Base-by-base conservation (phyloP, 768 basidiomycete species). In the Tylopilus felleus region DNA sequence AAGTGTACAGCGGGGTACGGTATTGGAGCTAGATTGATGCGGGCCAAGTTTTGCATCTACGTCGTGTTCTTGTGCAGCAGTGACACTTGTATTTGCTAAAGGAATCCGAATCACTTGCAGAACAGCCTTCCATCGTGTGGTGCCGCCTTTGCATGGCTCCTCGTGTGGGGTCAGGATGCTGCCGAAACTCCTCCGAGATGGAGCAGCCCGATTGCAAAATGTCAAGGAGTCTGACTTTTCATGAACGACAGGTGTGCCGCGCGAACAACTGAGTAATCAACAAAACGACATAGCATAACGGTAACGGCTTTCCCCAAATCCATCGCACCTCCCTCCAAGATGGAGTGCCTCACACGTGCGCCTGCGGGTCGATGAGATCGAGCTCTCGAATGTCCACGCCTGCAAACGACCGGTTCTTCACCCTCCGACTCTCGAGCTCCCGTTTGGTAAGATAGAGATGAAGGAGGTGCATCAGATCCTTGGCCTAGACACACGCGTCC, bases 1-100 rank as follows among this genome's bases (percentile, higher is more conserved):
- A 58, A 92, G 89, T 65, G 89, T 93, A 25, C 89, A 91, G 62
- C 83, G 89, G 19, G 90, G 90, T 49, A 90, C 88, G 19, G 82
- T 89, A 56, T 74, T 92, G 61, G 90, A 93, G 68, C 80, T 90
- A 66, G 87, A 90, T 65, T 89, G 68, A 69, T 36, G 16, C 25
- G 14, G 45, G 33, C 19, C 19, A 19, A 1, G 8, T 41, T 17
- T 6, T 14, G 38, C 42, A 36, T 43, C 22, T 13, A 2, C 5
- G 5, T 28, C 29, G 31, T 38, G 35, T 36, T 27, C 21, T 19
- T 35, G 22, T 33, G 48, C 16, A 29, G n/a, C 53, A 44, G 47
- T 13, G 23, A 21, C 33, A 10, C 39, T 19, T 19, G 38, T 38
- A 31, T 35, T 21, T 10, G 13, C 19, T 19, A 27, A 29, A n/a